Conservation (phyloP, 1,284 basidiomycete species). For the Clitocybe nebularis region DNA sequence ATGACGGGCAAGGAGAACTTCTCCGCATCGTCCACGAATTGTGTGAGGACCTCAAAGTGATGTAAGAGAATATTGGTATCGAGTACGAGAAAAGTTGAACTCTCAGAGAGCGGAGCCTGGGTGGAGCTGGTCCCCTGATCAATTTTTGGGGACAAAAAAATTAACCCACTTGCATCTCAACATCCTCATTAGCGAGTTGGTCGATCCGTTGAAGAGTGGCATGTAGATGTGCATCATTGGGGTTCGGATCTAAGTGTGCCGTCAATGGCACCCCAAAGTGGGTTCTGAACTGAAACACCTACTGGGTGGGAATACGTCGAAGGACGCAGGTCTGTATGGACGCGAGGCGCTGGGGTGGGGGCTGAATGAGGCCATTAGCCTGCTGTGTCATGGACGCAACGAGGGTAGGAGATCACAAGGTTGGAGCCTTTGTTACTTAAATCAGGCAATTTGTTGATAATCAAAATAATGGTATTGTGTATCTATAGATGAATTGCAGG, state of each 20-base stretch:
- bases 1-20: slow-evolving; percentile 42
- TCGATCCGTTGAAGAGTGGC: slow-evolving; percentile 48
- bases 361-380: slow-evolving; percentile 10
- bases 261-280: too few species aligned
- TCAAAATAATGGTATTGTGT: slow-evolving; percentile 15
- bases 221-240: slow-evolving; percentile 25
- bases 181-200: slow-evolving; percentile 53
- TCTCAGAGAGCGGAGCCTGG: slow-evolving; percentile 39
- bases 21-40: slow-evolving; percentile 62
- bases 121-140: too few species aligned
- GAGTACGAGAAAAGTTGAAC: slow-evolving; percentile 48
- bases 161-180: slow-evolving; percentile 60
- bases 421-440: not conserved
- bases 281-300: too few species aligned
- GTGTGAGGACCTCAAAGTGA: slow-evolving; percentile 56
- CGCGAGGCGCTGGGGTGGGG: too few species aligned
- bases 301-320: slow-evolving; percentile 10
- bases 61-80: slow-evolving; percentile 74
- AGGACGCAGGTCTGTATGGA: too few species aligned
- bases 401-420: too few species aligned
- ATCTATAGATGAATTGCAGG: slow-evolving; percentile 14
- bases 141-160: too few species aligned
- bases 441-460: too few species aligned
- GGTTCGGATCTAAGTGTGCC: slow-evolving; percentile 17
- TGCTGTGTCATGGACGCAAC: slow-evolving; percentile 3